phyloP scores from a whole-genome alignment of 805 yeast species.

The Cyberlindnera veronae region DNA sequence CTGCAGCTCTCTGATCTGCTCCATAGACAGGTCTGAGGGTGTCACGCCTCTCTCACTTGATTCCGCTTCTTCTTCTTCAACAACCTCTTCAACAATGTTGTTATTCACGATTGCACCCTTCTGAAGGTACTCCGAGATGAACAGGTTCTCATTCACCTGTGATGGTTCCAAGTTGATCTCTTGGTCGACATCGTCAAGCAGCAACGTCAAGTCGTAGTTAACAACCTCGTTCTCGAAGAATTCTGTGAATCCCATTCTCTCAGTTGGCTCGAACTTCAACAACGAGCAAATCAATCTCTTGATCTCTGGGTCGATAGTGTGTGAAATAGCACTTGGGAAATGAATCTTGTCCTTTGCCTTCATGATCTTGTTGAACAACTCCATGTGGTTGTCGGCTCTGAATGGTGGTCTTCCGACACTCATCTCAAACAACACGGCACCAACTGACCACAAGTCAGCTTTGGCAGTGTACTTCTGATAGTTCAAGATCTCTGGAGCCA shows the following conservation, averaged over 20 bases:
- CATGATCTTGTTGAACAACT: conserved; percentile 81
- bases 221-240: conserved; percentile 76
- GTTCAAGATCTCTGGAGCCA: conserved; percentile 96
- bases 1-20: conserved; percentile 5
- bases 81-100: conserved; percentile 13
- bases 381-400: conserved; percentile 89
- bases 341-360: conserved; percentile 71
- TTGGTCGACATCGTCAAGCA: conserved; percentile 36
- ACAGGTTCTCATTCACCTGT: conserved; percentile 69
- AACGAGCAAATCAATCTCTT: conserved; percentile 69
- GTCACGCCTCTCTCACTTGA: conserved; percentile 3
- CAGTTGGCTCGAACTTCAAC: conserved; percentile 79
- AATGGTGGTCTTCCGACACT: conserved; percentile 96
- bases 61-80: conserved; percentile 14
- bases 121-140: conserved; percentile 75
- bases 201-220: conserved; percentile 41
- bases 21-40: conserved; percentile 6
- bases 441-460: conserved; percentile 98
- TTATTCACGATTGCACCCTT: conserved; percentile 27
- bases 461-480: conserved; percentile 96
- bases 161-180: conserved; percentile 63
- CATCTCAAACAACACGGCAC: conserved; percentile 95
- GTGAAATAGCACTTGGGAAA: conserved; percentile 60
- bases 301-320: conserved; percentile 56
- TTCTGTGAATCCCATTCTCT: conserved; percentile 84